A percentile compares a stretch with the other conserved stretches of the same genome.
Evolutionary conservation across 768 basidiomycete genomes (phyloP).

Genomic region (Pleurotus salmoneostramineus): DNA sequence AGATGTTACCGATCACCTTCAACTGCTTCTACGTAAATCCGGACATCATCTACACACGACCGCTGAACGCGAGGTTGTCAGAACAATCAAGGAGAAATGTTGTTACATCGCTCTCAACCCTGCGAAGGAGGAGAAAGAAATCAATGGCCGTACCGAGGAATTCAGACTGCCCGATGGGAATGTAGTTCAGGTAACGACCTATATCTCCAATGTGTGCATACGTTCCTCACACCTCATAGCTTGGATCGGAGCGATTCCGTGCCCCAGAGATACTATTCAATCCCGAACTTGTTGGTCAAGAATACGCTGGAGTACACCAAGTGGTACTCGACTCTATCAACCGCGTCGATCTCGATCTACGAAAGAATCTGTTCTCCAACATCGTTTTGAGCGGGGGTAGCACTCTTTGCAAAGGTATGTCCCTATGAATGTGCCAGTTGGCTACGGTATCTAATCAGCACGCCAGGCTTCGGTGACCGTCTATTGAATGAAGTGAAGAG

Average conservation of each 20-base stretch:
- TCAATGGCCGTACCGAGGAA: constrained; percentile 71
- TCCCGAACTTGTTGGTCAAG: constrained; percentile 93
- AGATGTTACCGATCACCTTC: constrained; percentile 96
- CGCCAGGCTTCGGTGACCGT: constrained; percentile 87
- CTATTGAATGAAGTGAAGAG: constrained; percentile 96
- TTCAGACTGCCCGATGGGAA: constrained; percentile 96
- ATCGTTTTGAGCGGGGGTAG: constrained; percentile 96
- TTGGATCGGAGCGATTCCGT: constrained; percentile 92
- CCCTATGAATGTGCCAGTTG: not conserved
- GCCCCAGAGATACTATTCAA: constrained; percentile 98
- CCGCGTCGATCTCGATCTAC: constrained; percentile 91
- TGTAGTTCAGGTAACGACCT: constrained; percentile 67
- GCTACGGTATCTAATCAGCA: not conserved
- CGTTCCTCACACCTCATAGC: constrained; percentile 40
- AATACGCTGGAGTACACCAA: constrained; percentile 96
- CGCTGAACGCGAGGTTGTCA: constrained; percentile 94
- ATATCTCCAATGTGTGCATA: constrained; percentile 3
- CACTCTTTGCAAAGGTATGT: constrained; percentile 86
- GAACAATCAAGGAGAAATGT: constrained; percentile 97
- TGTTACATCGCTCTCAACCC: constrained; percentile 95
- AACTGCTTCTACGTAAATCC: constrained; percentile 88
- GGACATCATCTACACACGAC: constrained; percentile 96
- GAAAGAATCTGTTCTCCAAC: constrained; percentile 94
- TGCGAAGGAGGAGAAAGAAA: constrained; percentile 93
- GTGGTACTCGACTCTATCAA: constrained; percentile 98